Evolutionary conservation across 2,329 filamentous ascomycete species (phyloP), one percentile per base, ranked within the genome.

Genomic region (Diplodia intermedia): DNA sequence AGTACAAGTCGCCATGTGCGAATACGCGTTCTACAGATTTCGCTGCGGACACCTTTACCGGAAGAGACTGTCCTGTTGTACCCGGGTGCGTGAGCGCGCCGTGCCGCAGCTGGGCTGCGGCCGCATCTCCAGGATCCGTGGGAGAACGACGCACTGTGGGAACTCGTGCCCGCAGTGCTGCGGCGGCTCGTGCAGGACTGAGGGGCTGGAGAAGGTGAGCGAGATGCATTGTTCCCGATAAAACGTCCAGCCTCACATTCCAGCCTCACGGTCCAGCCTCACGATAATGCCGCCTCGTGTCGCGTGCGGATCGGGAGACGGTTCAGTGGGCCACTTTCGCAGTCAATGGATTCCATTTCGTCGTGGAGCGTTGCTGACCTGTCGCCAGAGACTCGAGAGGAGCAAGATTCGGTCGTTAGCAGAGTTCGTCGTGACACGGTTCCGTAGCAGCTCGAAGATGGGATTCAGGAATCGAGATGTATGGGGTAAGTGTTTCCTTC

Each of bases 11-110:
- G 3, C 53, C 18, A 62, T 62, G 57, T 62, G 57, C 40, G 40
- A 62, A 49, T 62, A 62, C n/a, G 20, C 11, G 11, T 49, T 62
- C 40, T 49, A 62, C 40, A 49, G 20, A 11, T 62, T 62, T 14
- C 12, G 14, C 15, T 62, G 57, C 26, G 57, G 57, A 6, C 57
- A 62, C 57, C 4, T 49, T 20, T 50, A 49, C 11, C 57, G 57
- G 40, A 49, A 18, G 40, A 8, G n/a, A 14, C 15, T 7, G 18
- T 5, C 18, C 3, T 29, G 9, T 11, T 62, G 57, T 26, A 12
- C 20, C 26, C 20, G n/a, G 23, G 40, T 26, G 33, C 18, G 4
- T 2, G 14, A 18, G 26, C 14, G 26, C 15, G 15, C 5, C 14
- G 18, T 14, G 18, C 57, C 26, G 20, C 9, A 62, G 15, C 20